A percentile compares a stretch with the other conserved stretches of the same genome.
These are phyloP conservation scores for Macrolepiota dolichaula DNA, from an alignment of 768 basidiomycete species.

Conservation along the genomic window DNA sequence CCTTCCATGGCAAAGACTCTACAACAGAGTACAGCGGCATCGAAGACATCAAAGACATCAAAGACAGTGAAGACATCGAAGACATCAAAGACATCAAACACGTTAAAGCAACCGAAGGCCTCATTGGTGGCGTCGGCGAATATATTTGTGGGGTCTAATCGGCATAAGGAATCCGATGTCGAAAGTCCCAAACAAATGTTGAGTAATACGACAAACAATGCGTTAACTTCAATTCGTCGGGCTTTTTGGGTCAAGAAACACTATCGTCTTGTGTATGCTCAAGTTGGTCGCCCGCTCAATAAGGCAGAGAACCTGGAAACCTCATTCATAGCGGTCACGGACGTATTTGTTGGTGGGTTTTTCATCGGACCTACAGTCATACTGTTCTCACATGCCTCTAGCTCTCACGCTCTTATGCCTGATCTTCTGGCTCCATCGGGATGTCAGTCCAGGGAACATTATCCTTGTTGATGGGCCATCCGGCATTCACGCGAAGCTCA, in stretches of 20 bases:
- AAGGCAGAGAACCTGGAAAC: constrained; percentile 24
- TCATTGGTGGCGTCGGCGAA: too few relatives aligned
- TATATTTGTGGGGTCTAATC: too few relatives aligned
- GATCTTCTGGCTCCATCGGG: constrained; percentile 12
- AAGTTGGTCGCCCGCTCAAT: constrained; percentile 13
- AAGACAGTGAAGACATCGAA: too few relatives aligned
- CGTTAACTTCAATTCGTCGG: not conserved
- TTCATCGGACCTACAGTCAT: not conserved
- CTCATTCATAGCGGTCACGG: not conserved
- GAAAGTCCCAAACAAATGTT: too few relatives aligned
- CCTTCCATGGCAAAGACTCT: too few relatives aligned
- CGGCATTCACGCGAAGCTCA: not conserved
- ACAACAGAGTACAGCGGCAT: too few relatives aligned
- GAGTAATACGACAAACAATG: too few relatives aligned
- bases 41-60: too few relatives aligned
- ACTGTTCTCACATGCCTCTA: not conserved
- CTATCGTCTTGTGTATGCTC: not conserved
- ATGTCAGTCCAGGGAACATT: constrained; percentile 11
- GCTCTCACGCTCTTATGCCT: constrained; percentile 9
- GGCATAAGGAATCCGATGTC: too few relatives aligned
- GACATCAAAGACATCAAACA: too few relatives aligned
- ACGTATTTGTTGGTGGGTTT: not conserved
- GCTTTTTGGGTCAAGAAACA: not conserved
- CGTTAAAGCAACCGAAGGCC: too few relatives aligned
- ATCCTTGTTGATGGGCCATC: not conserved